phyloP scores from a whole-genome alignment of 208 protist species.

The Crithidia fasciculata region DNA sequence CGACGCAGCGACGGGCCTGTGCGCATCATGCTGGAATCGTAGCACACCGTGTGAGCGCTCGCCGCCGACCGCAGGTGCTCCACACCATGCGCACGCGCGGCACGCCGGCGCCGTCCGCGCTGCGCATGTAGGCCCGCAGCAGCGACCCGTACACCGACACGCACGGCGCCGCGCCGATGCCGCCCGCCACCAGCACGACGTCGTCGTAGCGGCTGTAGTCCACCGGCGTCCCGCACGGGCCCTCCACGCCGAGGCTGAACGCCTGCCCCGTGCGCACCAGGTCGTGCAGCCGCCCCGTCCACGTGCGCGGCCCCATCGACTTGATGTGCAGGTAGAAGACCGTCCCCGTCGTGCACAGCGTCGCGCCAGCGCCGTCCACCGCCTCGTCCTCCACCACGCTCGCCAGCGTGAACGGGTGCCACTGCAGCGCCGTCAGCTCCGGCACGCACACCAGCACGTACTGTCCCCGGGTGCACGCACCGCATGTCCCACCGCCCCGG shows the following conservation, averaged over 20 bases:
- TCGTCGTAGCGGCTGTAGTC: conserved; percentile 40
- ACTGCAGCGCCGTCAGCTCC: conserved; percentile 61
- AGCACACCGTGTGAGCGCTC: no score
- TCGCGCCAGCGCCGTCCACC: background rate
- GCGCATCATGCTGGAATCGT: no score
- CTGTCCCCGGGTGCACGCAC: conserved; percentile 37
- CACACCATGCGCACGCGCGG: conserved; percentile 26
- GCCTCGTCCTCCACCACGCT: conserved; percentile 26
- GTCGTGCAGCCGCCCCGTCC: conserved; percentile 45
- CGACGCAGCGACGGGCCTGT: conserved; percentile 16
- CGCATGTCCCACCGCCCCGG: conserved; percentile 11
- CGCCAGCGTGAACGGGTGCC: conserved; percentile 71
- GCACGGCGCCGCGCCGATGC: conserved; percentile 56
- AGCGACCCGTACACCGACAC: conserved; percentile 45
- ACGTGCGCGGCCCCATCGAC: conserved; percentile 54
- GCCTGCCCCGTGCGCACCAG: conserved; percentile 23
- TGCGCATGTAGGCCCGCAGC: conserved; percentile 4
- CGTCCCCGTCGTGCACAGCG: conserved; percentile 8
- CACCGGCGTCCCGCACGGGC: conserved; percentile 44
- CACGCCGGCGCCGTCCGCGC: background rate
- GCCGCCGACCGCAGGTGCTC: conserved; percentile 25
- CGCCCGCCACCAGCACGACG: conserved; percentile 53
- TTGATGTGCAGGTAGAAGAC: conserved; percentile 53
- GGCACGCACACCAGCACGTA: conserved; percentile 68
- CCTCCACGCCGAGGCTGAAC: conserved; percentile 50